These are phyloP conservation scores for Fusarium brachygibbosum DNA, from an alignment of 2,329 filamentous ascomycete species.

Conservation along the genomic window DNA sequence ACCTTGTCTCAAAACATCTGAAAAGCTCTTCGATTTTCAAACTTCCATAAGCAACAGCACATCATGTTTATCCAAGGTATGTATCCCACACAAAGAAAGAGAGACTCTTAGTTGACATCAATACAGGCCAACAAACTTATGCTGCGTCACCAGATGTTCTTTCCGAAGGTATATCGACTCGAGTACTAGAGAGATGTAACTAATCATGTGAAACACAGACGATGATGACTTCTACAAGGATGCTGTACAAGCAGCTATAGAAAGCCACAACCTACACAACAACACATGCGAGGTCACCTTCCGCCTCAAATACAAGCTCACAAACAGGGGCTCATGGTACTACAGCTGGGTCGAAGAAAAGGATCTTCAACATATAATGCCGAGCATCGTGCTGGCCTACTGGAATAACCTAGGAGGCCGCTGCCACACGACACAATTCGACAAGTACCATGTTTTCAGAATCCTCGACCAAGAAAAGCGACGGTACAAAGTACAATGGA, in stretches of 20 bases:
- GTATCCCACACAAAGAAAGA: no score
- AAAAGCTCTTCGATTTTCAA: not conserved
- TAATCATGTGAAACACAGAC: not conserved
- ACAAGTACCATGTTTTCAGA: conserved; percentile 10
- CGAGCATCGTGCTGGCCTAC: conserved; percentile 6
- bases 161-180: not conserved
- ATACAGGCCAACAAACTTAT: not conserved
- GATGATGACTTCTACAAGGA: conserved; percentile 18
- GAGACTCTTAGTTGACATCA: not conserved
- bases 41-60: no score
- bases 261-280: conserved; percentile 5
- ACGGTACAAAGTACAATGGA: conserved; percentile 22
- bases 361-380: conserved; percentile 8
- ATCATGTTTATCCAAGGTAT: not conserved
- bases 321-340: not conserved
- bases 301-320: conserved; percentile 7
- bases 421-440: not conserved
- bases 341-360: conserved; percentile 9
- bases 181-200: not conserved
- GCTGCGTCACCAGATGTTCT: not conserved
- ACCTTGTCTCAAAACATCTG: not conserved
- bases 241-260: conserved; percentile 7
- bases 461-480: conserved; percentile 9
- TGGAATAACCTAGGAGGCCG: conserved; percentile 19
- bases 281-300: conserved; percentile 9